A percentile compares a stretch with the other conserved stretches of the same genome.
Evolutionary conservation across 116 monocot genomes (phyloP).

Genomic region (Phalaenopsis hybrid): DNA sequence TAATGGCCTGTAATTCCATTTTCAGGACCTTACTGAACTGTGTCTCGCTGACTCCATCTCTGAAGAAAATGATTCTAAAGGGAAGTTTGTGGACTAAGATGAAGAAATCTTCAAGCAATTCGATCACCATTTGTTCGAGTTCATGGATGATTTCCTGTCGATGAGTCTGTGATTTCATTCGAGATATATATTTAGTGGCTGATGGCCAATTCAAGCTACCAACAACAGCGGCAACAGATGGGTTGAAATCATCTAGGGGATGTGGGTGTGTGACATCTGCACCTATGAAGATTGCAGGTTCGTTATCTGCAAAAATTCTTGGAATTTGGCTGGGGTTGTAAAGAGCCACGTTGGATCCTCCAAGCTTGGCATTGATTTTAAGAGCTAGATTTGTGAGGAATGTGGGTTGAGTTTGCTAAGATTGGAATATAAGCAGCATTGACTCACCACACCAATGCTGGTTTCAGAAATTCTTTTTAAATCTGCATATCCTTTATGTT

Average conservation of each 20-base stretch:
- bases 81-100: constrained; percentile 47
- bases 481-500: too few species aligned
- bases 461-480: too few species aligned
- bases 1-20: constrained; percentile 63
- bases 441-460: constrained; percentile 62
- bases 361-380: constrained; percentile 90
- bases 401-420: constrained; percentile 45
- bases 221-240: constrained; percentile 83
- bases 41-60: constrained; percentile 91
- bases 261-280: constrained; percentile 96
- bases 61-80: constrained; percentile 72
- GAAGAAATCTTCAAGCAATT: constrained; percentile 62
- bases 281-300: constrained; percentile 90
- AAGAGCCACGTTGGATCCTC: constrained; percentile 68
- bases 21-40: constrained; percentile 69
- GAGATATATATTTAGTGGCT: constrained; percentile 70
- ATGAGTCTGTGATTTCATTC: constrained; percentile 88
- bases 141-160: constrained; percentile 81
- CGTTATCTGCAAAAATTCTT: constrained; percentile 43
- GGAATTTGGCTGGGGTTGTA: constrained; percentile 66
- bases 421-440: constrained; percentile 80
- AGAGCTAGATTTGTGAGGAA: constrained; percentile 78
- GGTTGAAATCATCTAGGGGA: constrained; percentile 80
- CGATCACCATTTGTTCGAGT: constrained; percentile 57
- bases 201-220: constrained; percentile 86